phyloP scores from a whole-genome alignment of 2,329 filamentous ascomycete species.

The Alternaria infectoria region DNA sequence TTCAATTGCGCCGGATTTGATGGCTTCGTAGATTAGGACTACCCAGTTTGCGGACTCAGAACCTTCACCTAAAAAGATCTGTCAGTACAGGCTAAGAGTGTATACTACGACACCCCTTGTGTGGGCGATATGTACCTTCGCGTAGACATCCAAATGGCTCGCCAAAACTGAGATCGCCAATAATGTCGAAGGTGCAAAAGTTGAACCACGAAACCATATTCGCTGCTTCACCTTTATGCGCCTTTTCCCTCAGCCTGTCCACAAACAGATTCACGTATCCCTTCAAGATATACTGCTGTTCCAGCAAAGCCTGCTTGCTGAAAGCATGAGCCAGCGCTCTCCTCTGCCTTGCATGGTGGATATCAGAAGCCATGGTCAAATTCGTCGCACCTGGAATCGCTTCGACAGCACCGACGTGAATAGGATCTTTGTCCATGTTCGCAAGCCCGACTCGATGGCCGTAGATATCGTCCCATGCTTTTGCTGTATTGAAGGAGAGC shows the following conservation, averaged over 20 bases:
- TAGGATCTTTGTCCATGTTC: constrained; percentile 46
- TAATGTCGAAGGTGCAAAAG: constrained; percentile 44
- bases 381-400: constrained; percentile 47
- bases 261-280: constrained; percentile 52
- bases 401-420: constrained; percentile 45
- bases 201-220: constrained; percentile 46
- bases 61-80: constrained; percentile 26
- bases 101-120: too few species aligned
- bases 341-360: constrained; percentile 48
- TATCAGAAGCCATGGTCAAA: constrained; percentile 47
- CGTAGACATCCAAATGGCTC: constrained; percentile 42
- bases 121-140: constrained; percentile 19
- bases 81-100: background rate
- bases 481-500: constrained; percentile 41
- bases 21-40: constrained; percentile 41
- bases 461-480: constrained; percentile 45
- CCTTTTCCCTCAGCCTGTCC: constrained; percentile 45
- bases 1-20: constrained; percentile 42
- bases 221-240: constrained; percentile 30
- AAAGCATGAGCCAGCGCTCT: constrained; percentile 52
- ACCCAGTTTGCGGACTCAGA: constrained; percentile 44
- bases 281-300: constrained; percentile 50
- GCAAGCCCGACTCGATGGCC: constrained; percentile 37
- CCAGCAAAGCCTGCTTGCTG: constrained; percentile 47
- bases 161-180: constrained; percentile 42